Base-by-base conservation (phyloP, 306 rosid genomes). In the Spatholobus suberectus region DNA sequence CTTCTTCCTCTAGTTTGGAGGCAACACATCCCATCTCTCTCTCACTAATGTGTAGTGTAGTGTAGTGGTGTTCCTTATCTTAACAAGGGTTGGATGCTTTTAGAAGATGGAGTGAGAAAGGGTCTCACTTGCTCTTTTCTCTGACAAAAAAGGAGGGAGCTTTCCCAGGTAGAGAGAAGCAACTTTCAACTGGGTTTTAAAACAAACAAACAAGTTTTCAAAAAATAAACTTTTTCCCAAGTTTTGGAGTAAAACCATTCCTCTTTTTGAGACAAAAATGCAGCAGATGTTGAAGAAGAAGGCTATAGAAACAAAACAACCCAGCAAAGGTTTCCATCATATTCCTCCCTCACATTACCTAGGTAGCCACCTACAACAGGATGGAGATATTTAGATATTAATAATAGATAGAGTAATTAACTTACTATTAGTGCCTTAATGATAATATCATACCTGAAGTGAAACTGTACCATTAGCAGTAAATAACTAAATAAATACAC, bases 1-100 rank as follows among this genome's bases (percentile, higher is more conserved):
- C 96, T 82, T 93, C 98, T 24, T 92, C 99, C 94, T 91, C 99
- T 70, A 96, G 96, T 88, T 92, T 96, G 20, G 99, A 96, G 35
- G 98, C 94, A 44, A 91, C 97, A 87, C 99, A 94, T 0, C 99
- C 98, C 97, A 92, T 96, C 55, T 86, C 82, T 49, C 46, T 21
- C 70, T 4, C 72, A 20, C 67, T 5, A 59, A 13, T 27, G 67
- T 67, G 63, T 29, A 10, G 43, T 69, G 51, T n/a, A 18, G 70
- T 65, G 72, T 34, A 12, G 38, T 41, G 79, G 21, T 76, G 49
- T 70, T 73, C 52, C 63, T 69, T 82, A 21, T 65, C 79, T 67
- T 68, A 5, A 18, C 54, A 69, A 71, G 79, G 24, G 71, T 75
- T 43, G 73, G 57, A 18, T 67, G 80, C 47, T 77, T 87, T 77